Base-by-base conservation (phyloP, 331 rosid genomes). In the Telfairia occidentalis region DNA sequence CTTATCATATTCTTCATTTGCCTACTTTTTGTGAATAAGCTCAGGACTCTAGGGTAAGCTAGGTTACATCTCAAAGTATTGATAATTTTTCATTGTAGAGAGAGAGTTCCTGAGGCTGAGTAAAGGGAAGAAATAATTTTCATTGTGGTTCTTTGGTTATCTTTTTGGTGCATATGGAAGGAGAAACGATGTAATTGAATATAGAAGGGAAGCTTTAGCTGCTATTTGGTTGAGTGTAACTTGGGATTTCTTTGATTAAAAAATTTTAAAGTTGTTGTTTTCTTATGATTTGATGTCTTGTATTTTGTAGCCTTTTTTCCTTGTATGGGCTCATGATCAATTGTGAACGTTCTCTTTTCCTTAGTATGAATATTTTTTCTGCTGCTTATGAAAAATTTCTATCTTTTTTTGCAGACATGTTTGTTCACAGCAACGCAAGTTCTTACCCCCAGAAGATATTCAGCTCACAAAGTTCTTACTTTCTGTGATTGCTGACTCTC, bases 381-480 rank as follows among this genome's bases (percentile, higher is more conserved):
- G 48, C 34, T 73, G 45, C 53, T 45, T 73, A 6, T 23, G 18
- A 32, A 64, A 9, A 73, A 34, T 37, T 13, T 64, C 38, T 32
- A n/a, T 30, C 75, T 67, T 81, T 50, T 50, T 58, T 40, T 40
- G 49, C 86, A 94, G 98, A 74, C 86, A 84, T 61, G 79, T 82
- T 58, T 78, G 77, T 43, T 45, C 46, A 1, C 84, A 87, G 43
- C 86, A 79, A 43, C 83, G 86, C 73, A 88, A 90, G 78, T 79
- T 79, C 71, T 79, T 82, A 30, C 78, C 79, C 11, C 71, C 88
- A 26, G 90, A 87, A 81, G 92, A 90, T 79, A 49, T 78, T 75
- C 82, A 81, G 70, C 77, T 91, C 66, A 87, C 90, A 71, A 83
- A 84, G 85, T 89, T 94, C 79, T 89, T 91, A 30, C 83, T 94